Evolutionary conservation across 2,329 filamentous ascomycete species (phyloP).

Genomic region (Ophiognomonia clavigignenti-juglandacearum): DNA sequence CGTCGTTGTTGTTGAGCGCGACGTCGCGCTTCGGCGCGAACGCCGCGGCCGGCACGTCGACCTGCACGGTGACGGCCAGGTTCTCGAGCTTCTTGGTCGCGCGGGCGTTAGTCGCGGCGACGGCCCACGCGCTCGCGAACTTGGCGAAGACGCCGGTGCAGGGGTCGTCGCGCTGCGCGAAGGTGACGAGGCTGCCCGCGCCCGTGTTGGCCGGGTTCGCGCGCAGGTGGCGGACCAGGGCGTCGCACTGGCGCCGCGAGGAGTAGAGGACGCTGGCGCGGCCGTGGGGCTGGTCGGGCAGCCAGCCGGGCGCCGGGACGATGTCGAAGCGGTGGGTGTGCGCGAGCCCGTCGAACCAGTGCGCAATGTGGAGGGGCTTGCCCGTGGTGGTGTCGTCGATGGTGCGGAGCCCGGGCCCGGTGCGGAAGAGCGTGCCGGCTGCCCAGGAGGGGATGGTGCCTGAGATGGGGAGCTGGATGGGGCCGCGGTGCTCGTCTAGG

Average conservation of each 20-base stretch:
- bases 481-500: slow-evolving; percentile 59
- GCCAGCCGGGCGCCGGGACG: slow-evolving; percentile 23
- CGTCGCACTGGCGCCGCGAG: slow-evolving; percentile 64
- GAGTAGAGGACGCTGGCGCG: slow-evolving; percentile 57
- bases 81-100: slow-evolving; percentile 44
- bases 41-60: slow-evolving; percentile 6
- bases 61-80: slow-evolving; percentile 59
- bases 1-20: slow-evolving; percentile 3
- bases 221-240: slow-evolving; percentile 55
- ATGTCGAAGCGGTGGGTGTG: slow-evolving; percentile 72
- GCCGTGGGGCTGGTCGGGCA: slow-evolving; percentile 17
- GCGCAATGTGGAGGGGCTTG: slow-evolving; percentile 54
- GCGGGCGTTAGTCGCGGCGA: slow-evolving; percentile 21
- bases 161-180: slow-evolving; percentile 68
- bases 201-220: slow-evolving; percentile 56
- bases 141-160: slow-evolving; percentile 72
- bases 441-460: slow-evolving; percentile 68
- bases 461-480: slow-evolving; percentile 57
- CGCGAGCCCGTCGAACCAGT: slow-evolving; percentile 80
- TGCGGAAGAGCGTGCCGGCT: slow-evolving; percentile 68
- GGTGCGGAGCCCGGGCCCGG: slow-evolving; percentile 63
- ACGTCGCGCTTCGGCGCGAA: too few relatives aligned
- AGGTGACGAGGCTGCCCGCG: slow-evolving; percentile 51
- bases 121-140: slow-evolving; percentile 55
- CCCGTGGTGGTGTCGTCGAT: slow-evolving; percentile 55